These are phyloP conservation scores for Russula virescens DNA, from an alignment of 768 basidiomycete species.

Conservation along the genomic window DNA sequence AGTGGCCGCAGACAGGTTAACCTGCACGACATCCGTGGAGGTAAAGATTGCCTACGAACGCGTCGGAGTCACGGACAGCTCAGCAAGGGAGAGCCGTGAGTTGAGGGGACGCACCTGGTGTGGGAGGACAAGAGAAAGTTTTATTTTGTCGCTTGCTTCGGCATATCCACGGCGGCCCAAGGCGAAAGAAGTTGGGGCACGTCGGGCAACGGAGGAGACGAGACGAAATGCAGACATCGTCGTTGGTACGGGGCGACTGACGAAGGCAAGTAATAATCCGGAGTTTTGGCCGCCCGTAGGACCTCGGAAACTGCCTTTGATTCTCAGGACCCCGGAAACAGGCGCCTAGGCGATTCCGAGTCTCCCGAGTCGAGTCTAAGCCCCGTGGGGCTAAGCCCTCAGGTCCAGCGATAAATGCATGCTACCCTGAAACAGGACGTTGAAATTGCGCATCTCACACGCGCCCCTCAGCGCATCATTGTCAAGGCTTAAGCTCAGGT, in stretches of 20 bases:
- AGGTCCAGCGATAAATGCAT: no score
- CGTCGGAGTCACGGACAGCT: conserved; percentile 12
- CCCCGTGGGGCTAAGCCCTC: no score
- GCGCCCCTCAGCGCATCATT: no score
- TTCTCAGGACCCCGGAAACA: conserved; percentile 2
- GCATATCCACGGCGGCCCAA: conserved; percentile 82
- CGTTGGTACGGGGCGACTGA: neutral
- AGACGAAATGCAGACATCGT: conserved; percentile 76
- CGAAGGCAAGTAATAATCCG: no score
- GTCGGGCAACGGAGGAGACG: conserved; percentile 56
- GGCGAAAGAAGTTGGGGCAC: conserved; percentile 45
- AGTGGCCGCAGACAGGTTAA: conserved; percentile 88
- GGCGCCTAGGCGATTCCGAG: no score
- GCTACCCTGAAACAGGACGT: no score
- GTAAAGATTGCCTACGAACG: conserved; percentile 74
- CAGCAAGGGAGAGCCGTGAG: neutral
- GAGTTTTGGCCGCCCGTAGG: neutral
- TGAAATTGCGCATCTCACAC: no score
- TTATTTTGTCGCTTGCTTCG: conserved; percentile 85
- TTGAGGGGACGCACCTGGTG: conserved; percentile 66
- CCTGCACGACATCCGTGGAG: conserved; percentile 89
- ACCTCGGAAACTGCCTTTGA: neutral
- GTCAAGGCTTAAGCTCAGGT: no score
- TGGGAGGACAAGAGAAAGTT: conserved; percentile 88
- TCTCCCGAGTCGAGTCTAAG: no score